Evolutionary conservation across 2,329 filamentous ascomycete genomes (phyloP).

Genomic region (Fusarium globosum): DNA sequence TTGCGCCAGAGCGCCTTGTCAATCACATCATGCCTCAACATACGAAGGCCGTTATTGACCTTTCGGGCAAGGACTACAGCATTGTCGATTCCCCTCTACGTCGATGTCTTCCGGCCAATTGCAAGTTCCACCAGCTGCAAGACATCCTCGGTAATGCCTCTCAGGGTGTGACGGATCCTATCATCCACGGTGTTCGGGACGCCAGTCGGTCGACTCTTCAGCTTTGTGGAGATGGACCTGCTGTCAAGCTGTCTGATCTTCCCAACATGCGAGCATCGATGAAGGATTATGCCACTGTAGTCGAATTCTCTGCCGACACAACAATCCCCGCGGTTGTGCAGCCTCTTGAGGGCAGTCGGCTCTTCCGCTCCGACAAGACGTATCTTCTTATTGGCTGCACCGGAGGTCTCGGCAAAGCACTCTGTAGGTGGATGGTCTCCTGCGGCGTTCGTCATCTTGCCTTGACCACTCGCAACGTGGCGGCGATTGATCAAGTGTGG

Average conservation of each 20-base stretch:
- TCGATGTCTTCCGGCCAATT: not conserved
- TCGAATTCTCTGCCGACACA: not conserved
- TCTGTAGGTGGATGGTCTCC: conserved; percentile 1
- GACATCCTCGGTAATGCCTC: not conserved
- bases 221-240: not conserved
- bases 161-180: not conserved
- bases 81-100: not conserved
- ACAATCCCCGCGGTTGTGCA: not conserved
- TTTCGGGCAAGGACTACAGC: not conserved
- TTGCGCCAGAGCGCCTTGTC: not conserved
- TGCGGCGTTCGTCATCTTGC: not conserved
- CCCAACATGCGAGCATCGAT: not conserved
- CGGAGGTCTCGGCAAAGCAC: conserved; percentile 1
- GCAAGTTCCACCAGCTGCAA: not conserved
- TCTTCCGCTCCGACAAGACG: not conserved
- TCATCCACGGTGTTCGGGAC: not conserved
- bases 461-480: conserved; percentile 1
- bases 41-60: not conserved
- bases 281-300: not conserved
- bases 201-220: not conserved
- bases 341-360: not conserved
- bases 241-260: not conserved
- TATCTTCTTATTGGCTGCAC: conserved; percentile 2
- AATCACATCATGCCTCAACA: not conserved
- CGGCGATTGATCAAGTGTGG: not conserved